These are phyloP conservation scores for Pelargonium citronellum DNA, from an alignment of 441 rosid species.

Conservation along the genomic window DNA sequence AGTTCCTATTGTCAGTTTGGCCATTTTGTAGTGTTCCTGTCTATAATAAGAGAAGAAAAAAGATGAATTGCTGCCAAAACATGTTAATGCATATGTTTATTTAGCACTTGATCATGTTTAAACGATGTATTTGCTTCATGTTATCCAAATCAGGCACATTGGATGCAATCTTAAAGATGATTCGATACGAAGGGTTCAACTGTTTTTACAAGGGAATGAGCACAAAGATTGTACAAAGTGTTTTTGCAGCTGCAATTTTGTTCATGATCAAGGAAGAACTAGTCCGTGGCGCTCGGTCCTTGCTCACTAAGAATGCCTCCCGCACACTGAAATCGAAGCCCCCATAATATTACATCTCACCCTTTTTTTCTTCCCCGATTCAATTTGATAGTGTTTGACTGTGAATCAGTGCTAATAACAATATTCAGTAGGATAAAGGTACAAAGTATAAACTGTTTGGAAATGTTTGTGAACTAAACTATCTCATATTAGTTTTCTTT, in stretches of 20 bases:
- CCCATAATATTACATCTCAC: slow-evolving; percentile 31
- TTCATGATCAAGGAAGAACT: slow-evolving; percentile 93
- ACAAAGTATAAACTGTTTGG: no score
- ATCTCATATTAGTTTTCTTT: no score
- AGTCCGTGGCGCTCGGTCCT: slow-evolving; percentile 52
- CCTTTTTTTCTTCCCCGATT: no score
- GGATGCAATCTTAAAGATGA: slow-evolving; percentile 84
- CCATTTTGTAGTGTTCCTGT: no score
- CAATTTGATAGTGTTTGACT: neutral
- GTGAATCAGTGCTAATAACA: no score
- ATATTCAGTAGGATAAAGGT: no score
- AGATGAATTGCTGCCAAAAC: no score
- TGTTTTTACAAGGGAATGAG: slow-evolving; percentile 95
- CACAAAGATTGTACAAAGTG: slow-evolving; percentile 82
- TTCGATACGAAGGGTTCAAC: slow-evolving; percentile 62
- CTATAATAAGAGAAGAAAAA: no score
- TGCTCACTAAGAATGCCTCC: slow-evolving; percentile 37
- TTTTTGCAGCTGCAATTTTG: slow-evolving; percentile 79
- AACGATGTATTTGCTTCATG: neutral
- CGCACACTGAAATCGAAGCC: slow-evolving; percentile 32
- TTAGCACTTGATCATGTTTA: neutral
- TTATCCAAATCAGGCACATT: slow-evolving; percentile 46
- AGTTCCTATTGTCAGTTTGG: neutral
- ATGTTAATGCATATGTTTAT: neutral
- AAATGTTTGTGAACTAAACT: no score